These are phyloP conservation scores for Schoenoplectus tabernaemontani DNA, from an alignment of 202 grass and related monocot genomes.

Conservation along the genomic window DNA sequence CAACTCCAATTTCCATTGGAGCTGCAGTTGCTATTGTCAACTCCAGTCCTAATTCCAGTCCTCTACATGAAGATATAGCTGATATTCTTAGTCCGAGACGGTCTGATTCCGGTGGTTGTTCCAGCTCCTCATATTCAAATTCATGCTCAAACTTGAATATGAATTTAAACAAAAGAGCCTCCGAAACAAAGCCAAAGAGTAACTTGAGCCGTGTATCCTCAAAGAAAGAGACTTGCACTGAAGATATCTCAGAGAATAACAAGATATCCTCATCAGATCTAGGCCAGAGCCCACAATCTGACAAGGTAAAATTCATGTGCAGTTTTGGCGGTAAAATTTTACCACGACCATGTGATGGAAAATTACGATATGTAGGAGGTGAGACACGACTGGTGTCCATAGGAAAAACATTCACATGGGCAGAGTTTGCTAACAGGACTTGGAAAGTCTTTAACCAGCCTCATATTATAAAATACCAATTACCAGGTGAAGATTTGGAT, in stretches of 20 bases:
- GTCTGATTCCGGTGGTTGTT: constrained; percentile 35
- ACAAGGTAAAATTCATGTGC: constrained; percentile 83
- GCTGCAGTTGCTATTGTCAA: not conserved
- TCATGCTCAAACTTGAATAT: constrained; percentile 3
- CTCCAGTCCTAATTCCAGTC: constrained; percentile 23
- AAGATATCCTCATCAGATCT: constrained; percentile 10
- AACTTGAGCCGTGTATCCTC: constrained; percentile 23
- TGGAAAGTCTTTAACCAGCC: constrained; percentile 61
- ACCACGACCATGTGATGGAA: constrained; percentile 74
- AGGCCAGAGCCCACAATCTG: constrained; percentile 38
- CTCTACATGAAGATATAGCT: constrained; percentile 38
- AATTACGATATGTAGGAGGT: constrained; percentile 83
- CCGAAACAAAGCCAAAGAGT: constrained; percentile 9
- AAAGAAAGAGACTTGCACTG: constrained; percentile 8
- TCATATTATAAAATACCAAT: constrained; percentile 93
- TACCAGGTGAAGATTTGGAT: constrained; percentile 90
- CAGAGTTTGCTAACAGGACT: constrained; percentile 60
- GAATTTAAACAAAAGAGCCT: constrained; percentile 8
- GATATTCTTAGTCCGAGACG: constrained; percentile 40
- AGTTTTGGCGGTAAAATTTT: constrained; percentile 95
- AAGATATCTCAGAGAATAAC: constrained; percentile 34
- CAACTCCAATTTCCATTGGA: not conserved
- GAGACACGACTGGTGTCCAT: constrained; percentile 76
- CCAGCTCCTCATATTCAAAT: constrained; percentile 32
- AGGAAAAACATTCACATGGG: constrained; percentile 48